phyloP scores from a whole-genome alignment of 1,284 basidiomycete genomes.

The Cutaneotrichosporon sp. region DNA sequence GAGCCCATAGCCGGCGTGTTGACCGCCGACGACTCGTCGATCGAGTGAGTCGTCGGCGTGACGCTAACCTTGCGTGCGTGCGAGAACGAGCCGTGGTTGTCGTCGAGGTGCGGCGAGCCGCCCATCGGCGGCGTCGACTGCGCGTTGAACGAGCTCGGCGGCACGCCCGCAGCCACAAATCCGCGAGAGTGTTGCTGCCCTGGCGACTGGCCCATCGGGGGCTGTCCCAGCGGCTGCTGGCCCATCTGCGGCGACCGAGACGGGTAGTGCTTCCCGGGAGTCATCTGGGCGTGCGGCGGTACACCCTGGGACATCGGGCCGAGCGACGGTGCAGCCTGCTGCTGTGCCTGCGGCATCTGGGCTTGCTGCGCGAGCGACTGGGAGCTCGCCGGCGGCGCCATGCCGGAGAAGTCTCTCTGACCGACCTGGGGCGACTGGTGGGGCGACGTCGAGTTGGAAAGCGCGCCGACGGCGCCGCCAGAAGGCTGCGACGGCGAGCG shows the following conservation, averaged over 20 bases:
- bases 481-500: constrained; percentile 55
- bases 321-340: not conserved
- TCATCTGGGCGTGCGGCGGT: too few species aligned
- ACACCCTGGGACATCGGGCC: too few species aligned
- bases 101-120: constrained; percentile 4
- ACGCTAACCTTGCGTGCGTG: constrained; percentile 37
- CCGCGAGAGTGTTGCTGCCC: not conserved
- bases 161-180: not conserved
- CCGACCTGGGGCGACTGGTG: not conserved
- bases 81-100: constrained; percentile 18
- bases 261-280: not conserved
- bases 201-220: not conserved
- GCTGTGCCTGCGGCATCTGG: too few species aligned
- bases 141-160: not conserved
- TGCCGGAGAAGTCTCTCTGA: too few species aligned
- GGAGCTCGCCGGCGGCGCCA: not conserved
- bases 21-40: constrained; percentile 16
- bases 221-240: not conserved
- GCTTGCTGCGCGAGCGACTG: not conserved
- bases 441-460: not conserved
- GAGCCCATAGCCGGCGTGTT: not conserved
- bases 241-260: not conserved
- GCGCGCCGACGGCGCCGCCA: not conserved
- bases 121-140: constrained; percentile 2
- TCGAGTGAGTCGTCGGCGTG: constrained; percentile 20